Evolutionary conservation across 1,139 yeast species (phyloP), one percentile per base, ranked within the genome.

Genomic region (Suzukiozyma palmioleophila): DNA sequence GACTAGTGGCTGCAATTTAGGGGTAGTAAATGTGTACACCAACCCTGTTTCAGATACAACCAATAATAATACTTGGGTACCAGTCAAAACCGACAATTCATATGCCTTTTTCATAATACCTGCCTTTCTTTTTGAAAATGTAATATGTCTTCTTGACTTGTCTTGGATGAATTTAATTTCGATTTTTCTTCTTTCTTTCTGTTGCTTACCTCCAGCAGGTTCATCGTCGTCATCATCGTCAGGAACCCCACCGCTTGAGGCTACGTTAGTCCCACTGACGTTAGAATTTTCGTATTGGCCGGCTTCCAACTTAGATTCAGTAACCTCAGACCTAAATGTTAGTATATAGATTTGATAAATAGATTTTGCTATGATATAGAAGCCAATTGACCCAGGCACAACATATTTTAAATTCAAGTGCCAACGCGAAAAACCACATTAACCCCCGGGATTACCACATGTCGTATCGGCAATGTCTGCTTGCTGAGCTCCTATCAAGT

Each of bases 71-170:
- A 92, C 97, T 64, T 92, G 98, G 32, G 97, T 92, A 38, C 98
- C 98, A 8, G 98, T 92, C 52, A 92, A 75, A 38, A 94, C 97
- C 21, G 95, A 84, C 50, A 92, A 75, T 62, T 92, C 98, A 66
- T 92, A 92, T 13, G 98, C 98, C 70, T 84, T 92, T 69, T 92
- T 92, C 98, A 92, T 92, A 56, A 92, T 92, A 49, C 98, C 98
- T 33, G 97, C 97, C 66, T 92, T 90, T 65, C 98, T 85, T 70
- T 92, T 92, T 39, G 96, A 87, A 56, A 92, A 92, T 22, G 98
- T 92, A 53, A 92, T 92, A 66, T 92, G 98, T 58, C 98, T 88
- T 63, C 97, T 82, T 26, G 96, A 87, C 68, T 92, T 92, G 65
- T 92, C 97, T 66, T 90, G 96, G 56, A 92, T 92, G 59, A 92